Evolutionary conservation across 345 rosid genomes (phyloP).

Genomic region (Rhodomyrtus tomentosa): DNA sequence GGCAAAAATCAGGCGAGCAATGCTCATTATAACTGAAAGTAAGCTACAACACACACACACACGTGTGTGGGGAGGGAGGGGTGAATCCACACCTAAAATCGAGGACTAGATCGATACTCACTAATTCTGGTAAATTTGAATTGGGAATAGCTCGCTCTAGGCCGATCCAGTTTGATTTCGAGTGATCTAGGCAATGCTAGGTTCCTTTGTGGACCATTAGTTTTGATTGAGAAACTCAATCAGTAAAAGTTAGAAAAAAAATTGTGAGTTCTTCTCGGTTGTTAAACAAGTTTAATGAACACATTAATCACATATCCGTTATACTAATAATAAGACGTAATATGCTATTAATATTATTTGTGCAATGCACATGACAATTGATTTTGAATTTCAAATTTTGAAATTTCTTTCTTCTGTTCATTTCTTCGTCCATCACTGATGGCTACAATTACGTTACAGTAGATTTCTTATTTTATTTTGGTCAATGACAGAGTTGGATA

Average conservation of each 20-base stretch:
- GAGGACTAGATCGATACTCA: too few relatives aligned
- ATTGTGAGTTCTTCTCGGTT: background rate
- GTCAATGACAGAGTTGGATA: background rate
- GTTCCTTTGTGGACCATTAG: too few relatives aligned
- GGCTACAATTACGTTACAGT: background rate
- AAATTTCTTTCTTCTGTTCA: background rate
- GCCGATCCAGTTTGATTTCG: accelerated
- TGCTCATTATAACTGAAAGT: too few relatives aligned
- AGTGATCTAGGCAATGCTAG: too few relatives aligned
- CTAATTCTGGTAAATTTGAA: too few relatives aligned
- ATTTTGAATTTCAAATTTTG: background rate
- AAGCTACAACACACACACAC: too few relatives aligned
- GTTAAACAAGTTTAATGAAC: background rate
- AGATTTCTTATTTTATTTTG: background rate
- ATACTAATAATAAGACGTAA: background rate
- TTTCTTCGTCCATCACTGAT: background rate
- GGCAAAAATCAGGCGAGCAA: too few relatives aligned
- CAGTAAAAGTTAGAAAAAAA: background rate
- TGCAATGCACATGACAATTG: background rate
- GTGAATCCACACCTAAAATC: too few relatives aligned
- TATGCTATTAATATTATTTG: background rate
- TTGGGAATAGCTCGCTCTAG: accelerated
- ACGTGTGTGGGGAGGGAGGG: too few relatives aligned
- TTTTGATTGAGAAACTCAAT: too few relatives aligned
- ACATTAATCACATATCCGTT: background rate